Evolutionary conservation across 306 rosid species (phyloP).

Genomic region (Vigna angularis): DNA sequence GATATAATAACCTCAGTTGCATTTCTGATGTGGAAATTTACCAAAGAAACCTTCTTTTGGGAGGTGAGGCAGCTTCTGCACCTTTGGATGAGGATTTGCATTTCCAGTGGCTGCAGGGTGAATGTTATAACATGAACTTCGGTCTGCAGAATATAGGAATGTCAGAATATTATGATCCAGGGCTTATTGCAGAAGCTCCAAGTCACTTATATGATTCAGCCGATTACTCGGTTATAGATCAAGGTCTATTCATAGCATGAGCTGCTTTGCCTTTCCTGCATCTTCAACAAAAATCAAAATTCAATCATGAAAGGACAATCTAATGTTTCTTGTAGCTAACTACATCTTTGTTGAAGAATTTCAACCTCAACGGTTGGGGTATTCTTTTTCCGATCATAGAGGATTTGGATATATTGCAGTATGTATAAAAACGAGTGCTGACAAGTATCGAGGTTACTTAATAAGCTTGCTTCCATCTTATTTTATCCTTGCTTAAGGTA

Average conservation of each 20-base stretch:
- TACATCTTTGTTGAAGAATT: conserved; percentile 44
- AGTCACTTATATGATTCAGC: conserved; percentile 65
- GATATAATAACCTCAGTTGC: conserved; percentile 54
- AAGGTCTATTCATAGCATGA: conserved; percentile 79
- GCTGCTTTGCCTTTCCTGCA: conserved; percentile 41
- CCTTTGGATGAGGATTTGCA: conserved; percentile 71
- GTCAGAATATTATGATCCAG: conserved; percentile 66
- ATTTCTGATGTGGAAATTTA: conserved; percentile 57
- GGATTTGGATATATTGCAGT: conserved; percentile 62
- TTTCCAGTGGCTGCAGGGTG: conserved; percentile 60
- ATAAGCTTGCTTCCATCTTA: conserved; percentile 53
- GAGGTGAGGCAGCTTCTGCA: conserved; percentile 54
- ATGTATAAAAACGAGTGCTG: conserved; percentile 64
- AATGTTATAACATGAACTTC: conserved; percentile 56
- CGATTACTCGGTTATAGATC: conserved; percentile 72
- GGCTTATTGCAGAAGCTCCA: conserved; percentile 64
- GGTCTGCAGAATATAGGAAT: conserved; percentile 62
- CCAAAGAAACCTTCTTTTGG: conserved; percentile 60
- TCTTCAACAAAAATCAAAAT: conserved; percentile 39
- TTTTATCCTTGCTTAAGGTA: conserved; percentile 11
- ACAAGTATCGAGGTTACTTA: conserved; percentile 57
- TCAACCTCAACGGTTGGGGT: conserved; percentile 56
- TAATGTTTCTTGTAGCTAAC: conserved; percentile 50
- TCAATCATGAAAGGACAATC: conserved; percentile 47
- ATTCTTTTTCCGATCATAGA: conserved; percentile 57